These are phyloP conservation scores for Botryosphaeria dothidea DNA, from an alignment of 2,329 filamentous ascomycete species.

Conservation along the genomic window DNA sequence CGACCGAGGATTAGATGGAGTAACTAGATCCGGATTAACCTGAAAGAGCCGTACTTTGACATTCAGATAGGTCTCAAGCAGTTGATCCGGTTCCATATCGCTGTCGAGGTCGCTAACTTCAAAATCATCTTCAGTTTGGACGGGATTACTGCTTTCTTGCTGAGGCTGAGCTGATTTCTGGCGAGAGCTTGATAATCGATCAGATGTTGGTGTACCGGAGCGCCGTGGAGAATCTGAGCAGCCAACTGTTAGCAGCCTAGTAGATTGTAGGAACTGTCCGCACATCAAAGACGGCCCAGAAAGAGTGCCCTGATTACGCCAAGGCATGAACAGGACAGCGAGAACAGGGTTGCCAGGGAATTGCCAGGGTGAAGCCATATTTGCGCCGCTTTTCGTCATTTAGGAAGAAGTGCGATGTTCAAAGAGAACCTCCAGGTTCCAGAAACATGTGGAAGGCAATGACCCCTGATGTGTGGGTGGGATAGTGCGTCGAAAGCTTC, in stretches of 20 bases:
- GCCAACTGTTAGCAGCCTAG: neutral
- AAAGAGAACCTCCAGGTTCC: neutral
- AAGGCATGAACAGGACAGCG: too few relatives aligned
- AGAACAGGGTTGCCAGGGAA: too few relatives aligned
- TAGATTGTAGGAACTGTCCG: too few relatives aligned
- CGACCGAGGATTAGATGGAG: constrained; percentile 35
- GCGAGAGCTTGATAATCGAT: neutral
- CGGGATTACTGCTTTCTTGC: neutral
- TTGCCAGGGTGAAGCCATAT: too few relatives aligned
- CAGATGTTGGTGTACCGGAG: neutral
- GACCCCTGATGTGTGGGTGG: too few relatives aligned
- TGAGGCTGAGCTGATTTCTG: neutral
- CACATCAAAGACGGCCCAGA: too few relatives aligned
- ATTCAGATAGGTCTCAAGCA: constrained; percentile 72
- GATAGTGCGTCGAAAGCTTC: too few relatives aligned
- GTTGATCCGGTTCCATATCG: constrained; percentile 51
- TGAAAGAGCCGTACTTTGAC: constrained; percentile 61
- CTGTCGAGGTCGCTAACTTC: constrained; percentile 52
- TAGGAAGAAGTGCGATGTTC: too few relatives aligned
- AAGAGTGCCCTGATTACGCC: too few relatives aligned
- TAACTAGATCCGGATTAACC: constrained; percentile 59
- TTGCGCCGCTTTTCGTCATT: too few relatives aligned
- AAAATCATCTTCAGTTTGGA: constrained; percentile 27
- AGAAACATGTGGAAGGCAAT: neutral
- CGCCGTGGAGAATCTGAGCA: constrained; percentile 12